Evolutionary conservation across 2,329 filamentous ascomycete genomes (phyloP), one percentile per base, ranked within the genome.

Genomic region (Hypoxylon sp.): DNA sequence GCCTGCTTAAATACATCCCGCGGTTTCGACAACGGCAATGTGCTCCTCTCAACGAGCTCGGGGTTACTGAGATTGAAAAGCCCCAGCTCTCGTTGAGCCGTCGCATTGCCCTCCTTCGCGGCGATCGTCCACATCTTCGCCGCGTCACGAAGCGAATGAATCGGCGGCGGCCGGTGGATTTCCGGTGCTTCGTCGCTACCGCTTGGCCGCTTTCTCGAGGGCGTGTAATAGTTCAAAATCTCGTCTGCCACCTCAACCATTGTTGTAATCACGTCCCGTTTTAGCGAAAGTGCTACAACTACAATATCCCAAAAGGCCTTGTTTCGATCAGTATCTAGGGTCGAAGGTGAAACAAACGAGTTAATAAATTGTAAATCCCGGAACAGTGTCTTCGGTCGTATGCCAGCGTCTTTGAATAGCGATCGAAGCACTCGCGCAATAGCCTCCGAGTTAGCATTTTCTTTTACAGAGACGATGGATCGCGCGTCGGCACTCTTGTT

Each of bases 21-120:
- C 0, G 94, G 92, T 75, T 92, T 91, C 14, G 92, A 93, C 56
- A 98, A 86, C 1, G 96, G 96, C 45, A 97, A 84, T 0, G 94
- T 93, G 7, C 93, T 91, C 23, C 93, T 88, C 71, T 89, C 87
- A 11, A 98, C 89, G 14, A 96, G 87, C 77, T 97, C 93, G 0
- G 96, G 94, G 73, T 97, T 92, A 0, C 93, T 96, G 41, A 99
- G 87, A 78, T 98, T 98, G 75, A 98, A 91, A 68, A 97, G 92
- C 1, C 93, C 96, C 14, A 99, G 86, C 80, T 99, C 96, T 55
- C 96, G 90, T 81, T 98, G 94, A 4, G 95, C 94, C 11, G 93
- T 92, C 0, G 94, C 87, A 67, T 94, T 89, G 41, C 95, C 94
- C 80, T 99, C 96, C 78, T 94, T 96, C 14, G 96, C 96, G 1